Evolutionary conservation across 2,329 filamentous ascomycete species (phyloP).

Genomic region (Aspergillus luchuensis): DNA sequence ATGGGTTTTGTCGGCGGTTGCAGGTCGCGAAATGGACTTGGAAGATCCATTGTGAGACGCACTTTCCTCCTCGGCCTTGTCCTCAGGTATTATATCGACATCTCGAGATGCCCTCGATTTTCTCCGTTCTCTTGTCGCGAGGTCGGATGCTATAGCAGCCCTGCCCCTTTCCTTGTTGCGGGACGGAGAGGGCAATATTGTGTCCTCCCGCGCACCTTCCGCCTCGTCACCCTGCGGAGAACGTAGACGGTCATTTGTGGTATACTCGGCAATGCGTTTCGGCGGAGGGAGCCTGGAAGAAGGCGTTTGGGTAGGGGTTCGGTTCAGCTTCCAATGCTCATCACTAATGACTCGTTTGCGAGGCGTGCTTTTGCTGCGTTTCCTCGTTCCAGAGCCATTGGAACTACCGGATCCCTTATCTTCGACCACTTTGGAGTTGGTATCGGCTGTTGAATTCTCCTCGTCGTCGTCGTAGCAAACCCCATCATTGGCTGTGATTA

Average conservation of each 20-base stretch:
- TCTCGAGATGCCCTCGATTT: conserved; percentile 25
- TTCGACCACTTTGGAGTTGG: conserved; percentile 26
- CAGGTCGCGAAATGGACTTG: conserved; percentile 25
- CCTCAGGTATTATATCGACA: conserved; percentile 25
- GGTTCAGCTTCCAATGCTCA: conserved; percentile 72
- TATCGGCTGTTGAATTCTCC: conserved; percentile 28
- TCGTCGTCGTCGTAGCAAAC: conserved; percentile 61
- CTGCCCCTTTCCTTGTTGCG: conserved; percentile 32
- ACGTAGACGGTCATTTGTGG: conserved; percentile 33
- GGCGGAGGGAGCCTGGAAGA: conserved; percentile 43
- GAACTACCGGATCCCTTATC: conserved; percentile 26
- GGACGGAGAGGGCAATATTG: conserved; percentile 25
- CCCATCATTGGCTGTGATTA: conserved; percentile 61
- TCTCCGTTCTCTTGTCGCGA: conserved; percentile 29
- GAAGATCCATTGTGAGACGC: conserved; percentile 19
- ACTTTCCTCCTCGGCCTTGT: conserved; percentile 23
- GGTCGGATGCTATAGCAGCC: conserved; percentile 27
- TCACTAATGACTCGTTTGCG: conserved; percentile 94
- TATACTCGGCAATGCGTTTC: conserved; percentile 48
- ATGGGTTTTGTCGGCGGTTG: conserved; percentile 26
- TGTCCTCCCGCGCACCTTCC: conserved; percentile 30
- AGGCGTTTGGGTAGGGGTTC: conserved; percentile 47
- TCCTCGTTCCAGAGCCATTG: conserved; percentile 34
- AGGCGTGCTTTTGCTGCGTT: conserved; percentile 62
- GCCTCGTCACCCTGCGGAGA: conserved; percentile 31